phyloP scores from a whole-genome alignment of 768 basidiomycete genomes.

The Leccinum pellstonianum region DNA sequence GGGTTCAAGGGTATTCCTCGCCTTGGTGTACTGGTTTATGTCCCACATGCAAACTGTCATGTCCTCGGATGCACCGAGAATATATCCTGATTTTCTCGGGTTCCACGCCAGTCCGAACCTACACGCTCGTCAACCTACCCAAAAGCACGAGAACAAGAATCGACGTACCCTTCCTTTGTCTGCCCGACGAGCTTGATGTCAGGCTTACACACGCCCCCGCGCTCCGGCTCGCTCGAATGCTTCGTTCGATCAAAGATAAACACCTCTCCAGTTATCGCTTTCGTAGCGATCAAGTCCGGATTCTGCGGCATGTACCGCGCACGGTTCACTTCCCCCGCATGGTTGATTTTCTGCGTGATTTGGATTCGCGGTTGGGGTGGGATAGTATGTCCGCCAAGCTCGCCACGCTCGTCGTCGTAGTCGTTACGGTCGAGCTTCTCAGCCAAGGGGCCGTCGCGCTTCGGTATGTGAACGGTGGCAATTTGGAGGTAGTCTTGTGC shows the following conservation, averaged over 20 bases:
- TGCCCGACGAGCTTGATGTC: conserved; percentile 92
- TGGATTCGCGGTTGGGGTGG: conserved; percentile 84
- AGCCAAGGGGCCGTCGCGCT: conserved; percentile 64
- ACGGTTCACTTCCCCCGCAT: conserved; percentile 92
- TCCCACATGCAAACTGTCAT: conserved; percentile 98
- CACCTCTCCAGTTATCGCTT: conserved; percentile 87
- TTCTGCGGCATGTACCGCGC: conserved; percentile 99
- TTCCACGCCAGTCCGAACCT: conserved; percentile 97
- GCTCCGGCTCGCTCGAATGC: conserved; percentile 90
- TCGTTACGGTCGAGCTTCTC: conserved; percentile 75
- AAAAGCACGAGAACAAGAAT: background rate
- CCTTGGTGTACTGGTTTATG: conserved; percentile 82
- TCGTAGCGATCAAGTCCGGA: conserved; percentile 94
- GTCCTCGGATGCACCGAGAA: conserved; percentile 93
- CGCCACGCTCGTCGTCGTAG: conserved; percentile 92
- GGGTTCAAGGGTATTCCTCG: conserved; percentile 79
- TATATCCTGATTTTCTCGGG: conserved; percentile 74
- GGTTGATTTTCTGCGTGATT: conserved; percentile 92
- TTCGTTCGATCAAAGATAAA: conserved; percentile 96
- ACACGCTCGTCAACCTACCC: conserved; percentile 8
- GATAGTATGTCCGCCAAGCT: conserved; percentile 89
- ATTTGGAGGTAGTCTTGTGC: conserved; percentile 95
- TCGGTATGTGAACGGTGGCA: conserved; percentile 90
- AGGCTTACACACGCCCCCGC: conserved; percentile 80
- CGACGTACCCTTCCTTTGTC: conserved; percentile 83